Percentiles rank a stretch among this genome's conserved stretches.
These are phyloP conservation scores for Gliomastix tumulicola DNA, from an alignment of 2,329 filamentous ascomycete genomes.

Conservation along the genomic window DNA sequence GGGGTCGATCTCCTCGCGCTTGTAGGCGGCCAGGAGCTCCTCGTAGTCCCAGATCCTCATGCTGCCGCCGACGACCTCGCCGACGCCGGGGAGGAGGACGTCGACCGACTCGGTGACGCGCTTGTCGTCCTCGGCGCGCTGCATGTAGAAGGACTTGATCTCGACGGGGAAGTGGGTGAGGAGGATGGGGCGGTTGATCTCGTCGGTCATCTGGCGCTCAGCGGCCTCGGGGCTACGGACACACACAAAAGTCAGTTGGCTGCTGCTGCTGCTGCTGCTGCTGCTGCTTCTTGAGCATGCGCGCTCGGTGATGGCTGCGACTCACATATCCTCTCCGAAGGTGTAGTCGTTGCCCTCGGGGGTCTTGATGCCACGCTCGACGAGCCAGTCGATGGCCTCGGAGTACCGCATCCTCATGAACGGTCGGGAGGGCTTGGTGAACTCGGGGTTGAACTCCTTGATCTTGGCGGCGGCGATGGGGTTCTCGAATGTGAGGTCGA, in stretches of 20 bases:
- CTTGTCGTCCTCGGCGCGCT: constrained; percentile 70
- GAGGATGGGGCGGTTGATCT: constrained; percentile 92
- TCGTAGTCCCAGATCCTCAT: constrained; percentile 95
- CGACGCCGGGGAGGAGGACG: constrained; percentile 80
- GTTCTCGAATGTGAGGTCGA: constrained; percentile 71
- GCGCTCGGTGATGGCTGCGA: no score
- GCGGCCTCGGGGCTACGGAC: constrained; percentile 81
- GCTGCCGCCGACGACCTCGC: constrained; percentile 91
- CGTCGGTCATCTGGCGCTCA: constrained; percentile 94
- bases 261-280: no score
- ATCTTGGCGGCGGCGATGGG: constrained; percentile 65
- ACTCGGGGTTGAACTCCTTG: constrained; percentile 84
- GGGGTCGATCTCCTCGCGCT: constrained; percentile 77
- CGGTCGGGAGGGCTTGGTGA: constrained; percentile 72
- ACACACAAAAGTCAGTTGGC: no score
- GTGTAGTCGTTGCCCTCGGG: constrained; percentile 84
- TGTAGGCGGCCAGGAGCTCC: constrained; percentile 82
- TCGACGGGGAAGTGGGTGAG: constrained; percentile 94
- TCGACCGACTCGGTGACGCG: constrained; percentile 93
- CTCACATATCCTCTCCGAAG: constrained; percentile 84
- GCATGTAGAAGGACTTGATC: constrained; percentile 99
- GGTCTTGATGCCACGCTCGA: constrained; percentile 83
- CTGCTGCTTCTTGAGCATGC: no score
- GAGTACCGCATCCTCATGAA: constrained; percentile 94
- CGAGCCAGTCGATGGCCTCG: constrained; percentile 91